These are phyloP conservation scores for Codiaeum variegatum DNA, from an alignment of 441 rosid species.

Conservation along the genomic window DNA sequence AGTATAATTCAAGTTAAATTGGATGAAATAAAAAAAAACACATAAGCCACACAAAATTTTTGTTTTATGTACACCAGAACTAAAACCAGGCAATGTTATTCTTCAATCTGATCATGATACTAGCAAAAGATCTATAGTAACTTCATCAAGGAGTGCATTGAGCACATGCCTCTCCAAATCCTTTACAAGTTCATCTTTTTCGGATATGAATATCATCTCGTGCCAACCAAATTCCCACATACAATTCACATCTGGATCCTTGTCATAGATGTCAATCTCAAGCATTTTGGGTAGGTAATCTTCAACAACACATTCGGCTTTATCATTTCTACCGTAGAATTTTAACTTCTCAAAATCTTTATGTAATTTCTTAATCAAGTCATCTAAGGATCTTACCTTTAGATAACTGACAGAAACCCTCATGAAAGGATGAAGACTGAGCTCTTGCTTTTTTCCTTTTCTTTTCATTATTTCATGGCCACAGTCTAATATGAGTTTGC, in stretches of 20 bases:
- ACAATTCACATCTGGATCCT: conserved; percentile 59
- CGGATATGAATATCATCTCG: conserved; percentile 36
- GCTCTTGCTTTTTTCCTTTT: conserved; percentile 68
- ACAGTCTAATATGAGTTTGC: conserved; percentile 62
- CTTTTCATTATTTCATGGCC: conserved; percentile 80
- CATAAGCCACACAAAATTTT: conserved; percentile 9
- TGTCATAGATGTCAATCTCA: conserved; percentile 48
- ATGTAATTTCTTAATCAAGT: conserved; percentile 54
- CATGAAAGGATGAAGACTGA: conserved; percentile 54
- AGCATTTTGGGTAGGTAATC: conserved; percentile 64
- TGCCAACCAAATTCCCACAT: conserved; percentile 93
- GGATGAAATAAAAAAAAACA: not conserved
- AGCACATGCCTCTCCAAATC: conserved; percentile 64
- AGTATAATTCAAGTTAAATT: not conserved
- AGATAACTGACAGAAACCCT: conserved; percentile 30
- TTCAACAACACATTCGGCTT: conserved; percentile 38
- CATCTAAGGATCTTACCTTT: conserved; percentile 47
- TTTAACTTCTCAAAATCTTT: conserved; percentile 52
- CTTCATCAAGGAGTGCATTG: conserved; percentile 55
- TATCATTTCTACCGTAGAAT: conserved; percentile 44
- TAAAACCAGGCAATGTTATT: not conserved
- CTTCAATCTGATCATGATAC: not conserved
- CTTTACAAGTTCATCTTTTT: conserved; percentile 61
- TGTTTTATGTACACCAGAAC: not conserved
- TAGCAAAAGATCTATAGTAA: conserved; percentile 49